A percentile compares a stretch with the other conserved stretches of the same genome.
Conservation (phyloP, 2,329 filamentous ascomycete genomes). For the Daldinia sp. region DNA sequence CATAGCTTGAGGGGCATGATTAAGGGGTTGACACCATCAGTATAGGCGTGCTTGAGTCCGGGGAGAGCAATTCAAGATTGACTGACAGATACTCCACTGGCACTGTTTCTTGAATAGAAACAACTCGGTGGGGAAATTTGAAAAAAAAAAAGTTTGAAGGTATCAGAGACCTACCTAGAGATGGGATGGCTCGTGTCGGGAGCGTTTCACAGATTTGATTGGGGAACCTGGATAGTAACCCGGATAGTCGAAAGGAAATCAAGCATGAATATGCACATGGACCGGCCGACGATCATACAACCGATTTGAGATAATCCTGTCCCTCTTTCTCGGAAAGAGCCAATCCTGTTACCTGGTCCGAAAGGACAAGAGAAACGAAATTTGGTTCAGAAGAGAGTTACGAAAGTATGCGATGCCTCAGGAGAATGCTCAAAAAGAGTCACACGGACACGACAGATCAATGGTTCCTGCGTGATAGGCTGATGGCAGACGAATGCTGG, state of each 20-base stretch:
- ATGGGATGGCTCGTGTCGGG: constrained; percentile 44
- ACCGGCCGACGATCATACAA: constrained; percentile 46
- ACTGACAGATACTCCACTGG: constrained; percentile 22
- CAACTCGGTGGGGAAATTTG: constrained; percentile 24
- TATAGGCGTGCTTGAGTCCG: constrained; percentile 7
- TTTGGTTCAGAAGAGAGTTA: constrained; percentile 28
- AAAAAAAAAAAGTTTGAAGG: constrained; percentile 1
- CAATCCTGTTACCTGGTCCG: constrained; percentile 20
- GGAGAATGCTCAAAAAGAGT: constrained; percentile 28
- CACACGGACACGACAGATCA: constrained; percentile 34
- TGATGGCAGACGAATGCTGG: constrained; percentile 46
- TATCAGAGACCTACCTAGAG: constrained; percentile 44
- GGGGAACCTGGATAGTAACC: constrained; percentile 27
- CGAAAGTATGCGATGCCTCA: constrained; percentile 10
- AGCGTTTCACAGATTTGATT: constrained; percentile 47
- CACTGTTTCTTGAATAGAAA: constrained; percentile 18
- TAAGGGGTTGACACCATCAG: constrained; percentile 30
- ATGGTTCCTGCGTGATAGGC: constrained; percentile 50
- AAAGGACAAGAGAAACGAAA: constrained; percentile 27
- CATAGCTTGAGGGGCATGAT: constrained; percentile 18
- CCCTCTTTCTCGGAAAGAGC: constrained; percentile 37
- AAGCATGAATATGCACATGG: constrained; percentile 44
- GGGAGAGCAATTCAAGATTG: constrained; percentile 17
- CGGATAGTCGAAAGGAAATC: constrained; percentile 34
- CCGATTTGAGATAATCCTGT: constrained; percentile 34